phyloP scores from a whole-genome alignment of 768 basidiomycete species.

The Cystobasidium tubakii region DNA sequence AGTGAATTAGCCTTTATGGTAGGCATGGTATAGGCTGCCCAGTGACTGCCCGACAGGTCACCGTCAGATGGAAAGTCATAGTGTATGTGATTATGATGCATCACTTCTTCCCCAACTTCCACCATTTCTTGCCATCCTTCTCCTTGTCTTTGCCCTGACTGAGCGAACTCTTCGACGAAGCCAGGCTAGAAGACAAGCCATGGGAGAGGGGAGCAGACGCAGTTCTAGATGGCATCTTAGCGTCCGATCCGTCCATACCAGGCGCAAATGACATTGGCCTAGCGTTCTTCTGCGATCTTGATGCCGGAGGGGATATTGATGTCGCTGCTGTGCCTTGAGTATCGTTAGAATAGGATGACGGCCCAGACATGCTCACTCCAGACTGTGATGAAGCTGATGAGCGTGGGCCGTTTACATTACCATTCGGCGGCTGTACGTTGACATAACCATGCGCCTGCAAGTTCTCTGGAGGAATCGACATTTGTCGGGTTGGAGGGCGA shows the following conservation, averaged over 20 bases:
- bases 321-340: neutral
- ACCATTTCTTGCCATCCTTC: constrained; percentile 35
- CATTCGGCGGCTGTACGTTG: neutral
- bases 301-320: neutral
- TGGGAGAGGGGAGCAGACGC: neutral
- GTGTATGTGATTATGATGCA: neutral
- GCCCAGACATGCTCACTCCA: neutral
- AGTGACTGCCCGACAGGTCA: no score
- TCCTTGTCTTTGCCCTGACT: constrained; percentile 13
- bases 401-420: neutral
- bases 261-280: constrained; percentile 23
- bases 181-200: neutral
- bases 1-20: no score
- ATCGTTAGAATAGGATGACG: neutral
- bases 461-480: constrained; percentile 10
- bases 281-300: neutral
- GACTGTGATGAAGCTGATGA: constrained; percentile 9
- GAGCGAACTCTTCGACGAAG: constrained; percentile 1
- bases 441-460: neutral
- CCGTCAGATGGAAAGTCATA: no score
- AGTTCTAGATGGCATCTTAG: neutral
- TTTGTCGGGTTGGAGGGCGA: constrained; percentile 6
- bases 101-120: constrained; percentile 34
- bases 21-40: no score
- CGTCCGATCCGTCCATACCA: neutral